A percentile compares a stretch with the other conserved stretches of the same genome.
Evolutionary conservation across 768 basidiomycete genomes (phyloP).

Genomic region (Tricholoma flavovirens): DNA sequence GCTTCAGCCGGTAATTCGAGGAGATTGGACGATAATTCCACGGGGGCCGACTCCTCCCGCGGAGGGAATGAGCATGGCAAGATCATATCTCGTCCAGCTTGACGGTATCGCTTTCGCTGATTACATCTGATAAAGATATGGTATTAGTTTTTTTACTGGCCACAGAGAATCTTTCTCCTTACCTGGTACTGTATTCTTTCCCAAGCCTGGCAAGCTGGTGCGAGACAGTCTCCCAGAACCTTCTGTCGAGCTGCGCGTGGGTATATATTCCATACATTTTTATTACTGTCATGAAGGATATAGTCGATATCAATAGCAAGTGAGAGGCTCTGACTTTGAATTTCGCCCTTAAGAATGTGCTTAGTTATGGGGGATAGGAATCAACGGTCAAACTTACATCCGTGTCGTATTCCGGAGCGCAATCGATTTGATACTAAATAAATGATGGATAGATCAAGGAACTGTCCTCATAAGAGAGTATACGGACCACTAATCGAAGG

Average conservation of each 20-base stretch:
- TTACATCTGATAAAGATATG: slow-evolving; percentile 33
- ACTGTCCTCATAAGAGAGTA: background rate
- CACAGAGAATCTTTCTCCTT: background rate
- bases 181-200: slow-evolving; percentile 51
- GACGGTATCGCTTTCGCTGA: slow-evolving; percentile 30
- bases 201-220: slow-evolving; percentile 10
- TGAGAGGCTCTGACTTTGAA: slow-evolving; percentile 6
- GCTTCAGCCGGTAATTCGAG: background rate
- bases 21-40: slow-evolving; percentile 4
- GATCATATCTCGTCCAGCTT: slow-evolving; percentile 37
- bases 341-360: slow-evolving; percentile 5
- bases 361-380: background rate
- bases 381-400: background rate
- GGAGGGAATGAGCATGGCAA: slow-evolving; percentile 49
- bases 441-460: background rate
- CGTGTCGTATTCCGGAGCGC: slow-evolving; percentile 8
- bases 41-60: slow-evolving; percentile 20
- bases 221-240: background rate
- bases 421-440: slow-evolving; percentile 14
- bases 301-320: background rate
- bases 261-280: slow-evolving; percentile 12
- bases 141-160: background rate
- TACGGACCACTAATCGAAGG: slow-evolving; percentile 10
- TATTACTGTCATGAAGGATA: slow-evolving; percentile 2
- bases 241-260: background rate